Evolutionary conservation across 345 rosid genomes (phyloP).

Genomic region (Brassica nigra): DNA sequence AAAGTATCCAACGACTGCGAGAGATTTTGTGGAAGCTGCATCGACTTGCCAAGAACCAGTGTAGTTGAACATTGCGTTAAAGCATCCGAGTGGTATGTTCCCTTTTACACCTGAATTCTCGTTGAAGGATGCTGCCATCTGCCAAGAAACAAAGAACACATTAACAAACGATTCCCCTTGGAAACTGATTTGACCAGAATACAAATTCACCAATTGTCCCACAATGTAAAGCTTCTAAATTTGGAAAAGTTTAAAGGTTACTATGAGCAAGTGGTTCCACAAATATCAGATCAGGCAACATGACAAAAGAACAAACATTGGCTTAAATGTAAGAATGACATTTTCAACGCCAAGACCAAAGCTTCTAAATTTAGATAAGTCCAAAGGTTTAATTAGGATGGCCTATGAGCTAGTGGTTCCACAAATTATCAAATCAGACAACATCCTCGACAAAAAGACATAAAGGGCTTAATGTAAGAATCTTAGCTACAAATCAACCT

Average conservation of each 20-base stretch:
- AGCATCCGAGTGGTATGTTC: constrained; percentile 86
- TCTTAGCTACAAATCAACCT: constrained; percentile 47
- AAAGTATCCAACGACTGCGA: constrained; percentile 83
- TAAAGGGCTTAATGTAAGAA: not conserved
- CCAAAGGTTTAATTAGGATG: not conserved
- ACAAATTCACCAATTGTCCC: constrained; percentile 4
- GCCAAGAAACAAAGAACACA: constrained; percentile 5
- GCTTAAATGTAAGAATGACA: constrained; percentile 5
- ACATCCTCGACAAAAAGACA: not conserved
- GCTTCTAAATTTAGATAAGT: not conserved
- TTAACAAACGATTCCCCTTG: not conserved
- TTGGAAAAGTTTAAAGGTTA: constrained; percentile 2
- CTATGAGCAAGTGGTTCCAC: constrained; percentile 17
- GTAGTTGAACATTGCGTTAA: constrained; percentile 94
- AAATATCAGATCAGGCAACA: constrained; percentile 24
- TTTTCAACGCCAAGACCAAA: not conserved
- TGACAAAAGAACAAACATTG: constrained; percentile 12
- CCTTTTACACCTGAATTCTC: constrained; percentile 74
- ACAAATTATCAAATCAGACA: not conserved
- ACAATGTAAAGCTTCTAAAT: constrained; percentile 26
- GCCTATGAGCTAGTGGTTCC: not conserved
- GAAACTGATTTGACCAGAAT: not conserved
- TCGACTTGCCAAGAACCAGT: constrained; percentile 94
- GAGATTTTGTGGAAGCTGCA: constrained; percentile 93
- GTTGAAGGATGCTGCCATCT: constrained; percentile 88